Percentiles rank a stretch among this genome's conserved stretches.
These are phyloP conservation scores for Ceratobasidium sp. DNA, from an alignment of 1,284 basidiomycete species.

Conservation along the genomic window DNA sequence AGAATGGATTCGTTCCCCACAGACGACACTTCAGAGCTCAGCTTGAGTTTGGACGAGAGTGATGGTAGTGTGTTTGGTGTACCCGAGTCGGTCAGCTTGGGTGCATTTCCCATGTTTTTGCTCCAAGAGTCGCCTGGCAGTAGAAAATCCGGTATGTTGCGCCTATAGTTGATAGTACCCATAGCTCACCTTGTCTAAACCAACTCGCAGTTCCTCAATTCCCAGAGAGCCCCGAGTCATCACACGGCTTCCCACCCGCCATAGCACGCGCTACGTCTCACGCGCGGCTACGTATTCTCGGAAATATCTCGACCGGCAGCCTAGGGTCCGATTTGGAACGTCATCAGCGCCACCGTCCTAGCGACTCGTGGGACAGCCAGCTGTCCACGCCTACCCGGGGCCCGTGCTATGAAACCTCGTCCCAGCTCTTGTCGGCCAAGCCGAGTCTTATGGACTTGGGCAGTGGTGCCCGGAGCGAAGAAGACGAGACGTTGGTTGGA, in stretches of 20 bases:
- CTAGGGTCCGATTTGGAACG: neutral
- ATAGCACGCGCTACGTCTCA: neutral
- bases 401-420: neutral
- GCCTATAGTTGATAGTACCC: neutral
- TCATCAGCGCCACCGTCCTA: conserved; percentile 6
- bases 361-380: conserved; percentile 23
- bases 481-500: conserved; percentile 40
- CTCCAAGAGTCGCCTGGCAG: conserved; percentile 26
- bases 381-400: neutral
- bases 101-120: conserved; percentile 35
- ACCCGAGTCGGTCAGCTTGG: conserved; percentile 32
- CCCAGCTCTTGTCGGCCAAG: conserved; percentile 6
- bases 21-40: conserved; percentile 21
- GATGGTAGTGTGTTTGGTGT: neutral
- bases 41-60: neutral
- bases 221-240: conserved; percentile 40
- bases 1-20: conserved; percentile 39
- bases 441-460: conserved; percentile 7
- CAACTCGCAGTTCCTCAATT: conserved; percentile 26
- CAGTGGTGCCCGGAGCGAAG: conserved; percentile 7
- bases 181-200: neutral
- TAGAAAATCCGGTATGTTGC: neutral
- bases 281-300: neutral
- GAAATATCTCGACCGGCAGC: neutral
- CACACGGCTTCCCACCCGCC: conserved; percentile 18